Evolutionary conservation across 2,329 filamentous ascomycete species (phyloP).

Genomic region (Nannizziopsis arthrosporioides): DNA sequence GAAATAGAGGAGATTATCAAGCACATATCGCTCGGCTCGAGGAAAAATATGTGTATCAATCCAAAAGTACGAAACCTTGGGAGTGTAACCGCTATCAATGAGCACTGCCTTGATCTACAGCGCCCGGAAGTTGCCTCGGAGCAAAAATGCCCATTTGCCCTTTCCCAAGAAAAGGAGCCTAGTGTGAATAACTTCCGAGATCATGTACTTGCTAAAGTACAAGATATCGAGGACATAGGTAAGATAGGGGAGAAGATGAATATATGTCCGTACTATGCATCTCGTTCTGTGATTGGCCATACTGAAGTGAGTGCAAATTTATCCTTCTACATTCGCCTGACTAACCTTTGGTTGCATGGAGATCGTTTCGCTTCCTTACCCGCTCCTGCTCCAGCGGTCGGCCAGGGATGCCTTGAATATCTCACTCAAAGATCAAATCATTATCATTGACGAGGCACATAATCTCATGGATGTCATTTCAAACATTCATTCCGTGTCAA

Average conservation of each 20-base stretch:
- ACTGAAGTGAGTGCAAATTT: constrained; percentile 49
- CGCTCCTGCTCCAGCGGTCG: constrained; percentile 71
- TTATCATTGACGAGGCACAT: constrained; percentile 96
- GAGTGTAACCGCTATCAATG: constrained; percentile 72
- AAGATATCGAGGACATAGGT: constrained; percentile 87
- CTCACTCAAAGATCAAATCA: constrained; percentile 71
- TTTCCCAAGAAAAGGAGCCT: constrained; percentile 61
- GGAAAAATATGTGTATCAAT: constrained; percentile 86
- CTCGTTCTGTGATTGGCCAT: constrained; percentile 65
- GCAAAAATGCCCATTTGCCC: constrained; percentile 64
- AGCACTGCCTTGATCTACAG: constrained; percentile 81
- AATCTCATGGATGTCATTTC: constrained; percentile 94
- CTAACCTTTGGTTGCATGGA: constrained; percentile 21
- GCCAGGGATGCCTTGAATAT: constrained; percentile 80
- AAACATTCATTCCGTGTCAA: constrained; percentile 68
- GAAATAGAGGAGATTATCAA: constrained; percentile 54
- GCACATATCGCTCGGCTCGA: constrained; percentile 70
- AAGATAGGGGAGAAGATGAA: constrained; percentile 63
- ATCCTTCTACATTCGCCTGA: background rate
- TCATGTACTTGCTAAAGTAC: constrained; percentile 66
- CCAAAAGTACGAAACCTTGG: constrained; percentile 61
- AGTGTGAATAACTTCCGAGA: constrained; percentile 74
- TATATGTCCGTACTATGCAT: constrained; percentile 95
- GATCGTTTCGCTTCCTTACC: constrained; percentile 87
- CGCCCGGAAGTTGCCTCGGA: constrained; percentile 52